Percentiles rank a stretch among this genome's conserved stretches.
Evolutionary conservation across 805 yeast genomes (phyloP).

Genomic region (Candida tallmaniae): DNA sequence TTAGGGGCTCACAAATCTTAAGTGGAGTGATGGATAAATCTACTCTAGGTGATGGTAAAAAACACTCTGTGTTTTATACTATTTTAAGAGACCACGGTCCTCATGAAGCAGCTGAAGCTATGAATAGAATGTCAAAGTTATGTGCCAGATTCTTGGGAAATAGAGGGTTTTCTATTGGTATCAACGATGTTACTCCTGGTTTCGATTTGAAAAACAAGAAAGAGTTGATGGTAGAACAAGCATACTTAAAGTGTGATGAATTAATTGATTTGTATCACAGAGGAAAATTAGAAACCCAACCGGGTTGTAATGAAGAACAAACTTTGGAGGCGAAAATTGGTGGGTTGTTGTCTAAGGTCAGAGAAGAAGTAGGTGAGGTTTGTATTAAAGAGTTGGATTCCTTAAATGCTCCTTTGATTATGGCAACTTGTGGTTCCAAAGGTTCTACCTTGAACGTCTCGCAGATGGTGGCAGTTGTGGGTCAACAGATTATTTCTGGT

Average conservation of each 20-base stretch:
- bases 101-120: slow-evolving; percentile 88
- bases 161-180: slow-evolving; percentile 96
- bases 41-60: slow-evolving; percentile 95
- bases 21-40: slow-evolving; percentile 98
- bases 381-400: slow-evolving; percentile 89
- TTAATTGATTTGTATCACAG: slow-evolving; percentile 70
- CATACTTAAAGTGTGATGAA: slow-evolving; percentile 88
- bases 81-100: slow-evolving; percentile 97
- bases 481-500: slow-evolving; percentile 98
- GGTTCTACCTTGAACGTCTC: slow-evolving; percentile 98
- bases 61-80: slow-evolving; percentile 92
- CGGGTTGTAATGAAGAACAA: slow-evolving; percentile 98
- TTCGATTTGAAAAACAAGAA: slow-evolving; percentile 67
- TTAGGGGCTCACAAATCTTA: slow-evolving; percentile 82
- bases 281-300: slow-evolving; percentile 95
- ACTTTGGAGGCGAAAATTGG: slow-evolving; percentile 97
- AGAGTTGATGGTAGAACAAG: slow-evolving; percentile 84
- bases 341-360: slow-evolving; percentile 90
- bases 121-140: slow-evolving; percentile 99
- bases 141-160: slow-evolving; percentile 95
- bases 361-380: slow-evolving; percentile 98
- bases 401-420: slow-evolving; percentile 91
- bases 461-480: slow-evolving; percentile 99
- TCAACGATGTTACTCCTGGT: slow-evolving; percentile 95
- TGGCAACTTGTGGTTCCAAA: slow-evolving; percentile 99